These are phyloP conservation scores for Citrus hindsii DNA, from an alignment of 345 rosid species.

Conservation along the genomic window DNA sequence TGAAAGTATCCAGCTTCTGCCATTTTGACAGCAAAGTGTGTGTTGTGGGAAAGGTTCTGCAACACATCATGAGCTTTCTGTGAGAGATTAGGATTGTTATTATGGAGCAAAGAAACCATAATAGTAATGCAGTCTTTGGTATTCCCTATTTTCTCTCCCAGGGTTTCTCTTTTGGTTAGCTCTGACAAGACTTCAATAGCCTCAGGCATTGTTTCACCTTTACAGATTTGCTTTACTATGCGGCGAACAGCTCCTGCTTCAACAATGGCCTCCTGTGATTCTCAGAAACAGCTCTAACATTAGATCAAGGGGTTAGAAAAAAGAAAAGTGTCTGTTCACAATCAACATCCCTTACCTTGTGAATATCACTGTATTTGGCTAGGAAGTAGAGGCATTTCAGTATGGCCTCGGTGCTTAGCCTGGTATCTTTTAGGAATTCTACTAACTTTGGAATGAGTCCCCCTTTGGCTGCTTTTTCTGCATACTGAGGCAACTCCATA, in stretches of 20 bases:
- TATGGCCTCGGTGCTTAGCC: slow-evolving; percentile 24
- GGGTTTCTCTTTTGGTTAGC: slow-evolving; percentile 33
- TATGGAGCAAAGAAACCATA: slow-evolving; percentile 39
- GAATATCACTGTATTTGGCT: slow-evolving; percentile 32
- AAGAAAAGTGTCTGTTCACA: background rate
- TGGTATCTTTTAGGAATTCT: slow-evolving; percentile 27
- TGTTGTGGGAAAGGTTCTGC: slow-evolving; percentile 45
- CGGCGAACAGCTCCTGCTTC: slow-evolving; percentile 35
- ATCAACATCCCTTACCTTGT: slow-evolving; percentile 27
- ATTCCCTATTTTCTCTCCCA: slow-evolving; percentile 36
- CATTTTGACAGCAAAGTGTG: slow-evolving; percentile 46
- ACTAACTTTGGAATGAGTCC: slow-evolving; percentile 36
- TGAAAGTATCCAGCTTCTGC: slow-evolving; percentile 41
- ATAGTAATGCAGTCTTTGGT: slow-evolving; percentile 45
- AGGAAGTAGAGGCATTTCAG: slow-evolving; percentile 35
- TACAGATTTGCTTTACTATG: slow-evolving; percentile 36
- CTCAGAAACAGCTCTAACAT: slow-evolving; percentile 4
- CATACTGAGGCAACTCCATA: slow-evolving; percentile 31
- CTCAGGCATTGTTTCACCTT: slow-evolving; percentile 25
- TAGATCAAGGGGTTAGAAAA: background rate
- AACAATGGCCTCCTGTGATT: slow-evolving; percentile 37
- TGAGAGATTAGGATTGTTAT: slow-evolving; percentile 20
- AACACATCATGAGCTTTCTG: slow-evolving; percentile 29
- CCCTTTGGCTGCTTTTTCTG: slow-evolving; percentile 24
- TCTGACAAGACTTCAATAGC: slow-evolving; percentile 37